These are phyloP conservation scores for Neostapfia colusana DNA, from an alignment of 176 grass and related monocot species.

Conservation along the genomic window DNA sequence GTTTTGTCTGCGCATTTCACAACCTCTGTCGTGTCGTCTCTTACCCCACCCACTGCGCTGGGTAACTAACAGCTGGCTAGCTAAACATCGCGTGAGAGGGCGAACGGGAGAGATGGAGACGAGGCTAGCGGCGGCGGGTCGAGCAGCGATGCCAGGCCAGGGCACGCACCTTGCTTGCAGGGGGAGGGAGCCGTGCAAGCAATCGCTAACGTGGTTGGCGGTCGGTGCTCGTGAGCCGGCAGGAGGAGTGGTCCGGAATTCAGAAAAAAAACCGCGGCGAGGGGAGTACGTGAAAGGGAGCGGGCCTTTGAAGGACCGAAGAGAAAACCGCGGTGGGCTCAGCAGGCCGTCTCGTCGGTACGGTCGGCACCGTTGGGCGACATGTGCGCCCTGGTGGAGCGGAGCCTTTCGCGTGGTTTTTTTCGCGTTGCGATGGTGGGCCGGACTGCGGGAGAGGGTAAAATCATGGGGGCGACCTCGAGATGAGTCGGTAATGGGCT, in stretches of 20 bases:
- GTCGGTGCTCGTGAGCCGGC: conserved; percentile 1
- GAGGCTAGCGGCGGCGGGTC: not conserved
- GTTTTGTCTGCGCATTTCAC: conserved; percentile 43
- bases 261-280: not conserved
- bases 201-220: conserved; percentile 26
- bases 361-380: too few species aligned
- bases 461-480: too few species aligned
- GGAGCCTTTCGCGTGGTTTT: too few species aligned
- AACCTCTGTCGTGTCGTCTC: conserved; percentile 12
- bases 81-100: not conserved
- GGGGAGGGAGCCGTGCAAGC: conserved; percentile 42
- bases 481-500: too few species aligned
- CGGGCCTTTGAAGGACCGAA: too few species aligned
- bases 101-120: not conserved
- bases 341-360: too few species aligned
- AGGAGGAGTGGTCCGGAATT: conserved; percentile 30
- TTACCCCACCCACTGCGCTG: not conserved
- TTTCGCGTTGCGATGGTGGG: not conserved
- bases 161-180: not conserved
- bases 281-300: too few species aligned
- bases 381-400: too few species aligned
- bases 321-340: too few species aligned
- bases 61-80: conserved; percentile 34
- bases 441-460: too few species aligned
- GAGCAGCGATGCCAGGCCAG: not conserved